Evolutionary conservation across 768 basidiomycete species (phyloP).

Genomic region (Hemileccinum impolitum): DNA sequence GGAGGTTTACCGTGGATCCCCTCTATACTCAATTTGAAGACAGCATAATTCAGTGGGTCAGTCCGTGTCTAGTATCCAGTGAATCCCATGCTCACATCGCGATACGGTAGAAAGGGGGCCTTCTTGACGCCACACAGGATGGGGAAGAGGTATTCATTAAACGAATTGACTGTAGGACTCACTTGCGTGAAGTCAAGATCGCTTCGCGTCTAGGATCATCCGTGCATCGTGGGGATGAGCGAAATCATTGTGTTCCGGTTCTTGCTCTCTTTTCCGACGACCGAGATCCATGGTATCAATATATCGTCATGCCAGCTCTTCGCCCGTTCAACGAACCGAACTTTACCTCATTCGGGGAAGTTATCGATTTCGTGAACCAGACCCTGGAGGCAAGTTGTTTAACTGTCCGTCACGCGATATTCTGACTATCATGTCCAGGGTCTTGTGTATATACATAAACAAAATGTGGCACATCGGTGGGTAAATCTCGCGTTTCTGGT

Average conservation of each 20-base stretch:
- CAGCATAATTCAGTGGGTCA: constrained; percentile 8
- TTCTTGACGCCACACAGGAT: constrained; percentile 11
- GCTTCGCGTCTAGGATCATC: too few species aligned
- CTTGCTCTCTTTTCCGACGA: constrained; percentile 14
- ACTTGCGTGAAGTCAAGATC: not conserved
- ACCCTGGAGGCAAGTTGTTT: constrained; percentile 19
- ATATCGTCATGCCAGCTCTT: constrained; percentile 13
- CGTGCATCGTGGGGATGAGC: not conserved
- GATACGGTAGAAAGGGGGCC: not conserved
- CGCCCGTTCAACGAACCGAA: constrained; percentile 21
- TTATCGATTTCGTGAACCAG: constrained; percentile 28
- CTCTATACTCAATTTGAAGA: not conserved
- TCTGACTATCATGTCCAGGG: constrained; percentile 19
- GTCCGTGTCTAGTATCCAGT: not conserved
- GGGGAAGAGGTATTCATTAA: constrained; percentile 15
- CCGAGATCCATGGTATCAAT: constrained; percentile 5
- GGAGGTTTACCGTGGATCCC: constrained; percentile 6
- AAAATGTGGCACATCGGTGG: constrained; percentile 36
- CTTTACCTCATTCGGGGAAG: constrained; percentile 25
- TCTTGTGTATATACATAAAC: constrained; percentile 34
- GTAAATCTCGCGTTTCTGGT: not conserved
- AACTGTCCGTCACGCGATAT: rapidly evolving
- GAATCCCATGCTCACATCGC: too few species aligned
- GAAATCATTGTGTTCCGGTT: constrained; percentile 26
- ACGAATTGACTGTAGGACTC: not conserved